A percentile compares a stretch with the other conserved stretches of the same genome.
phyloP scores from a whole-genome alignment of 768 basidiomycete genomes.

The Terana coerulea region DNA sequence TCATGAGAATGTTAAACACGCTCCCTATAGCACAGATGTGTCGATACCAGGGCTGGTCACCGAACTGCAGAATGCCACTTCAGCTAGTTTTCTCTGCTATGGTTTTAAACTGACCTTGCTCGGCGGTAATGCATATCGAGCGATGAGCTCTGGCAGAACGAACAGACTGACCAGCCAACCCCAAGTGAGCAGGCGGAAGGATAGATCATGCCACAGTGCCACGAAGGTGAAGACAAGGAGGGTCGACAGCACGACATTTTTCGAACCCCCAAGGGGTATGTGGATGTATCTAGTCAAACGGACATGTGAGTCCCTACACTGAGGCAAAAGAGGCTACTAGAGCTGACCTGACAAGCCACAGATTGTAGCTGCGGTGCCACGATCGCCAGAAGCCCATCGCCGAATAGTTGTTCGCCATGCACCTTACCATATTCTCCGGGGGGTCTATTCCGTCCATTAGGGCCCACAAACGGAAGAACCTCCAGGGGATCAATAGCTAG shows the following conservation, averaged over 20 bases:
- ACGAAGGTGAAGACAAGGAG: conserved; percentile 91
- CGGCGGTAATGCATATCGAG: conserved; percentile 53
- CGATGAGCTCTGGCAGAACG: conserved; percentile 80
- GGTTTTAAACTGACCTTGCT: conserved; percentile 51
- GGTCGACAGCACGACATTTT: conserved; percentile 56
- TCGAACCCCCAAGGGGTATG: conserved; percentile 80
- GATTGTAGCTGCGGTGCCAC: conserved; percentile 96
- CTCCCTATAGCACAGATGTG: conserved; percentile 82
- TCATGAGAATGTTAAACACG: conserved; percentile 78
- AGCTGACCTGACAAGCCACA: conserved; percentile 84
- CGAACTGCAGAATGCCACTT: conserved; percentile 48
- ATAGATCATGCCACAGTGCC: conserved; percentile 95
- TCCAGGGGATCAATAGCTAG: conserved; percentile 90
- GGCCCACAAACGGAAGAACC: conserved; percentile 96
- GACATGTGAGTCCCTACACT: background rate
- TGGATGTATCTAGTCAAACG: conserved; percentile 75
- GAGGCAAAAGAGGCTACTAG: background rate
- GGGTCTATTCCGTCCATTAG: conserved; percentile 84
- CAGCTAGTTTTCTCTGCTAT: background rate
- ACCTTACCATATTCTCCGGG: conserved; percentile 99
- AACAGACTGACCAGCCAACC: conserved; percentile 95
- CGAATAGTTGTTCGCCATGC: conserved; percentile 97
- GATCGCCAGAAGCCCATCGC: conserved; percentile 90
- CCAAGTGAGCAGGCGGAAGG: conserved; percentile 85
- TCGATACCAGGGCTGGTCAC: conserved; percentile 70